phyloP scores from a whole-genome alignment of 2,329 filamentous ascomycete species.

The Pestalotiopsis sp. region DNA sequence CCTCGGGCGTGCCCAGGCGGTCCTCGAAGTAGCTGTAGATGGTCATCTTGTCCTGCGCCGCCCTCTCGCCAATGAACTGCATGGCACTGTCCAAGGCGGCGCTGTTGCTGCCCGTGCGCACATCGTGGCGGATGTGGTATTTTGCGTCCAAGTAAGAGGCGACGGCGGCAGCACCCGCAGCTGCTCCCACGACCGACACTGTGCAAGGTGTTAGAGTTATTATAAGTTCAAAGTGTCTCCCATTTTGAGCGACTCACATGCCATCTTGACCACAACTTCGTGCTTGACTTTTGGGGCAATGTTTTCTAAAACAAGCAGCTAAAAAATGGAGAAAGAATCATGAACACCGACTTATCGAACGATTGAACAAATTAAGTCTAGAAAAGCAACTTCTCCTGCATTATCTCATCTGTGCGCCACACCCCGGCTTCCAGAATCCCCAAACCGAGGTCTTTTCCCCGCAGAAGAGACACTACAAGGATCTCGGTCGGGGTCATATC shows the following conservation, averaged over 20 bases:
- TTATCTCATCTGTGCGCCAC: not conserved
- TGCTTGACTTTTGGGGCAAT: not conserved
- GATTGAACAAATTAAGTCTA: too few relatives aligned
- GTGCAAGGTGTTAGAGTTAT: not conserved
- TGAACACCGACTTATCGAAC: too few relatives aligned
- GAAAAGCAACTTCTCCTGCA: not conserved
- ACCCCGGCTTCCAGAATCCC: not conserved
- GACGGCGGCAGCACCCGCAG: constrained; percentile 31
- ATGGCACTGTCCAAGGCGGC: constrained; percentile 19
- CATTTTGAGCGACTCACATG: not conserved
- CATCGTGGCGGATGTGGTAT: constrained; percentile 65
- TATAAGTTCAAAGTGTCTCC: not conserved
- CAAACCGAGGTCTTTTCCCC: not conserved
- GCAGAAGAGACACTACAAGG: not conserved
- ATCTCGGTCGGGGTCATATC: not conserved
- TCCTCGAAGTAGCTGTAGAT: constrained; percentile 29
- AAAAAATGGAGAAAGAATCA: too few relatives aligned
- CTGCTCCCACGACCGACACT: constrained; percentile 22
- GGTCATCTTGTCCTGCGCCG: constrained; percentile 21
- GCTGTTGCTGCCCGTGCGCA: constrained; percentile 44
- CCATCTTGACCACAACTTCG: not conserved
- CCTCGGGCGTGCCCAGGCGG: constrained; percentile 22
- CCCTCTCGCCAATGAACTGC: not conserved
- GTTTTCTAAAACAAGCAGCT: too few relatives aligned
- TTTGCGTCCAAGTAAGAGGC: constrained; percentile 68